Evolutionary conservation across 306 rosid genomes (phyloP), one percentile per base, ranked within the genome.

Genomic region (Prosopis cineraria): DNA sequence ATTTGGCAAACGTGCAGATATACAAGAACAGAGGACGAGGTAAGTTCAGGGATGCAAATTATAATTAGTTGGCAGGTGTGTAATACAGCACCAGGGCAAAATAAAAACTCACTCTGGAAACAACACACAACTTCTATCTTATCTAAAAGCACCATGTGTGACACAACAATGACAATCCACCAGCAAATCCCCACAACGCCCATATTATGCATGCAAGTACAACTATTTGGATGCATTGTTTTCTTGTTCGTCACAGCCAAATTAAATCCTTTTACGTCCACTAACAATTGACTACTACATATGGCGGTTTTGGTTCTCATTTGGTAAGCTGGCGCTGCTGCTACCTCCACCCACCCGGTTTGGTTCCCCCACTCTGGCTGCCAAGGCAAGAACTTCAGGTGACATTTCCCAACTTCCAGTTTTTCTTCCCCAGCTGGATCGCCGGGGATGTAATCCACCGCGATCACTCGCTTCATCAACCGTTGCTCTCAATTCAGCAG

Each of bases 351-450:
- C 93, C 0, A 29, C 85, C 30, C 84, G 96, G 80, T 85, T 88
- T 17, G 88, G 86, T 52, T 92, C 98, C 22, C 97, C 93, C 3
- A 85, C 97, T 81, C 97, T 93, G 14, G 96, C 91, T 25, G 98
- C 93, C 91, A 95, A 79, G 43, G 96, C 96, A 68, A 95, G 91
- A 68, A 95, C 98, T 91, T 95, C 99, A 0, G 99, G 99, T 2
- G 99, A 95, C 99, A 95, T 93, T 71, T 95, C 99, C 99, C 99
- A 95, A 88, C 93, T 95, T 64, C 99, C 99, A 29, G 98, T 95
- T 82, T 95, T 95, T 80, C 99, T 93, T 71, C 98, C 99, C 99
- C 99, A 95, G 82, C 99, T 93, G 36, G 97, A 91, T 79, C 97
- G 87, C 78, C 99, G 72, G 2, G 98, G 98, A 85, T 92, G 99